A percentile compares a stretch with the other conserved stretches of the same genome.
Evolutionary conservation across 148 eudicot genomes (phyloP).

Genomic region (Vaccinium macrocarpon): DNA sequence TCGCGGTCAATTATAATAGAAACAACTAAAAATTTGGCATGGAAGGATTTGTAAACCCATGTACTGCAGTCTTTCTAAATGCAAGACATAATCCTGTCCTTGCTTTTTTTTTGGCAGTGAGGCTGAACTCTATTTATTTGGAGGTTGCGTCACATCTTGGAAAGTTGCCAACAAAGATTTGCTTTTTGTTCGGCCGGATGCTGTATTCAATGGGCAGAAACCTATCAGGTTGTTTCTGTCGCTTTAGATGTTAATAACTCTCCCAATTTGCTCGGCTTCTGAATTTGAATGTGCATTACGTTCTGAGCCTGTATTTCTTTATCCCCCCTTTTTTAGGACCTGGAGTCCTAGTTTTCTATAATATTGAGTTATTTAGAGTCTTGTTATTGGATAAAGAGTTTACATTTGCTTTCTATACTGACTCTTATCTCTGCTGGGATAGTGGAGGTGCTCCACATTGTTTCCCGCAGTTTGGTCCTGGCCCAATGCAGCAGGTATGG

Average conservation of each 20-base stretch:
- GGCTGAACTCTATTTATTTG: conserved; percentile 91
- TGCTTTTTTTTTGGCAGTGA: conserved; percentile 49
- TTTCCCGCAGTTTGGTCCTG: conserved; percentile 98
- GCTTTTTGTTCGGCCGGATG: conserved; percentile 96
- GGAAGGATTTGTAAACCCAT: neutral
- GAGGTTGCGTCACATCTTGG: conserved; percentile 97
- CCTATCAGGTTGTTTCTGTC: conserved; percentile 76
- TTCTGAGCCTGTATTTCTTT: neutral
- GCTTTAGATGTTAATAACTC: neutral
- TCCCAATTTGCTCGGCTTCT: neutral
- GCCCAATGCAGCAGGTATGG: conserved; percentile 89
- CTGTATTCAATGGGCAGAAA: conserved; percentile 93
- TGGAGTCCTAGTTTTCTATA: neutral
- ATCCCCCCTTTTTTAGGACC: neutral
- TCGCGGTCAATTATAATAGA: neutral
- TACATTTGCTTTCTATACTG: conserved; percentile 16
- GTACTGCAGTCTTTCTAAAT: neutral
- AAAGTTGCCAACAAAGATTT: conserved; percentile 78
- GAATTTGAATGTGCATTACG: neutral
- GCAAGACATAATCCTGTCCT: conserved; percentile 2
- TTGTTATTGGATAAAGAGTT: neutral
- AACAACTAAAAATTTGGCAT: neutral
- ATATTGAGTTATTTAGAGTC: neutral
- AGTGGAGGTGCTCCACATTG: conserved; percentile 99
- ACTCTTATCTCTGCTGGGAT: conserved; percentile 23